Percentiles rank a stretch among this genome's conserved stretches.
Conservation (phyloP, 257 asterid genomes). For the Ophiorrhiza pumila region DNA sequence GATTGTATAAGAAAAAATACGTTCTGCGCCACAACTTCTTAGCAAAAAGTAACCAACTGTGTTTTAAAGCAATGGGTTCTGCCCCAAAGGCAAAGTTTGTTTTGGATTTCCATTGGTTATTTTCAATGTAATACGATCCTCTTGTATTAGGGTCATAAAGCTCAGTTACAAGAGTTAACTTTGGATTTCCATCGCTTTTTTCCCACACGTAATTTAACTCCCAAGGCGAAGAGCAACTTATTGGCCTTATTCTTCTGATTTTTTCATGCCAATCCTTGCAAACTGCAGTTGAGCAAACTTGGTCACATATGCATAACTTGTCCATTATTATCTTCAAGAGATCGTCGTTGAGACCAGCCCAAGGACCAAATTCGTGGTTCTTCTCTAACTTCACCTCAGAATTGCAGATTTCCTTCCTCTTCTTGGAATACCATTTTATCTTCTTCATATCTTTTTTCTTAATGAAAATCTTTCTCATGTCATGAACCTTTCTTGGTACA, state of each 20-base stretch:
- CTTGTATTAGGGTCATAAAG: neutral
- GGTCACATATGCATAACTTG: neutral
- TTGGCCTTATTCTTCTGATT: neutral
- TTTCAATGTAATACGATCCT: neutral
- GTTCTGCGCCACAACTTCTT: neutral
- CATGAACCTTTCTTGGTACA: no score
- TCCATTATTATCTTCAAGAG: neutral
- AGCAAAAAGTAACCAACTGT: slow-evolving; percentile 4
- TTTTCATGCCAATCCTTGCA: neutral
- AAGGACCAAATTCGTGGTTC: neutral
- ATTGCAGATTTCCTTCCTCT: neutral
- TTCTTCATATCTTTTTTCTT: neutral
- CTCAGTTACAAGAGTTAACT: neutral
- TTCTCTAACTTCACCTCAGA: neutral
- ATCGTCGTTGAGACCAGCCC: neutral
- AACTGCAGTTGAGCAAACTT: neutral
- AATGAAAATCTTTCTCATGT: no score
- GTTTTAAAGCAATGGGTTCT: neutral
- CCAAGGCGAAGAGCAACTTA: neutral
- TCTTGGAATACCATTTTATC: neutral
- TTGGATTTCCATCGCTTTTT: neutral
- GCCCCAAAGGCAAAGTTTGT: neutral
- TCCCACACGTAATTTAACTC: neutral
- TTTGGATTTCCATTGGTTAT: neutral
- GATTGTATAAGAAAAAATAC: neutral